Base-by-base conservation (phyloP, 2,329 filamentous ascomycete genomes). In the Hawksworthiomyces lignivorus region DNA sequence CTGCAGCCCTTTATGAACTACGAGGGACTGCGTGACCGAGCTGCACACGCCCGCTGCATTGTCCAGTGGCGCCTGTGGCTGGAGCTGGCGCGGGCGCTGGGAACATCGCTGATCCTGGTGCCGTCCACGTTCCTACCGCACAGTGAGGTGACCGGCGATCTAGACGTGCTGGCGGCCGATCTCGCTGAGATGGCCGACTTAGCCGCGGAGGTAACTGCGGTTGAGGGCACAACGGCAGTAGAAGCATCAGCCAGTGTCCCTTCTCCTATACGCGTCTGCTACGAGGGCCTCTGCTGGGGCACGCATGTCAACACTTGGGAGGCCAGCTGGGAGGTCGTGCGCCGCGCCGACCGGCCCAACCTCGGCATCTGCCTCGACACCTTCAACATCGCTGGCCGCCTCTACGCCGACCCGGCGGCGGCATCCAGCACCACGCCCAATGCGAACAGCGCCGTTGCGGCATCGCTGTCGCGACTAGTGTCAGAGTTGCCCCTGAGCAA, bases 1-100 rank as follows among this genome's bases (percentile, higher is more conserved):
- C 63, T 82, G 4, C 77, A 80, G 52, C 79, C 79, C 3, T 82
- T 83, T 56, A 69, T 69, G 62, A 71, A 80, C 59, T 80, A 77
- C 56, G 78, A 82, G 51, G 79, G 79, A 7, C 64, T 80, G 0
- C 47, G 69, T 10, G 72, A 78, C 56, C 61, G 72, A 80, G 49
- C 65, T 82, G 36, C 62, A n/a, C n/a, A n/a, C n/a, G n/a, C n/a
- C n/a, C n/a, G n/a, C n/a, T n/a, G n/a, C 24, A 12, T 12, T 4
- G 24, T 8, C 8, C 24, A 26, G 24, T 26, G 3, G 24, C 24
- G 24, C 24, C 24, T 8, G 24, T 8, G 24, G 24, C 24, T 26
- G 24, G 24, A 4, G n/a, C n/a, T n/a, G n/a, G n/a, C n/a, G n/a
- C n/a, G n/a, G n/a, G n/a, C n/a, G n/a, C n/a, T n/a, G n/a, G n/a